Evolutionary conservation across 2,329 filamentous ascomycete species (phyloP).

Genomic region (Biscogniauxia mediterranea): DNA sequence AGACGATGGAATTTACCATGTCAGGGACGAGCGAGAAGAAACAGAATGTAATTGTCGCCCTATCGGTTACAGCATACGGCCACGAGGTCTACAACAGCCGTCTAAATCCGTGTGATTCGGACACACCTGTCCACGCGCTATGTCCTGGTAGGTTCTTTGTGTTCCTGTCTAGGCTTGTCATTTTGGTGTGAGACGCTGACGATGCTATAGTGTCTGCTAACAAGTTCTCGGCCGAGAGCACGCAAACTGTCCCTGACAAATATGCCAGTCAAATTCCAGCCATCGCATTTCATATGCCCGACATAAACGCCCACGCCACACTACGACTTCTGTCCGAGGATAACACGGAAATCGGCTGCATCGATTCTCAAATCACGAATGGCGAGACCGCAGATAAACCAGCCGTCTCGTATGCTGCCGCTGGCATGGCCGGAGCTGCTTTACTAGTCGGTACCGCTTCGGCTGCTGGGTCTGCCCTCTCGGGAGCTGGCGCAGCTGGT

Average conservation of each 20-base stretch:
- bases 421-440: constrained; percentile 81
- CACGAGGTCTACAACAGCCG: constrained; percentile 71
- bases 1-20: constrained; percentile 77
- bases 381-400: constrained; percentile 77
- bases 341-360: constrained; percentile 70
- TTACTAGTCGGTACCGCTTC: constrained; percentile 70
- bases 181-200: constrained; percentile 15
- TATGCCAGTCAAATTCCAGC: constrained; percentile 76
- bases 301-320: constrained; percentile 83
- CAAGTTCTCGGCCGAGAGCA: constrained; percentile 69
- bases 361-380: constrained; percentile 78
- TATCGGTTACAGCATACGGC: constrained; percentile 83
- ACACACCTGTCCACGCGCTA: constrained; percentile 67
- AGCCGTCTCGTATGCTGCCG: constrained; percentile 80
- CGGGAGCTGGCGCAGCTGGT: constrained; percentile 52
- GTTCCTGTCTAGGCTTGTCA: not conserved
- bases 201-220: constrained; percentile 64
- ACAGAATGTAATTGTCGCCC: constrained; percentile 76
- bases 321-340: constrained; percentile 67
- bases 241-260: constrained; percentile 66
- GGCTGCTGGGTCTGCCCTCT: constrained; percentile 61
- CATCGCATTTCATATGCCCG: constrained; percentile 87
- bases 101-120: constrained; percentile 78
- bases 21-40: constrained; percentile 69
- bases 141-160: constrained; percentile 67